phyloP scores from a whole-genome alignment of 2,329 filamentous ascomycete species.

The Mycosphaerelloides madeirae region DNA sequence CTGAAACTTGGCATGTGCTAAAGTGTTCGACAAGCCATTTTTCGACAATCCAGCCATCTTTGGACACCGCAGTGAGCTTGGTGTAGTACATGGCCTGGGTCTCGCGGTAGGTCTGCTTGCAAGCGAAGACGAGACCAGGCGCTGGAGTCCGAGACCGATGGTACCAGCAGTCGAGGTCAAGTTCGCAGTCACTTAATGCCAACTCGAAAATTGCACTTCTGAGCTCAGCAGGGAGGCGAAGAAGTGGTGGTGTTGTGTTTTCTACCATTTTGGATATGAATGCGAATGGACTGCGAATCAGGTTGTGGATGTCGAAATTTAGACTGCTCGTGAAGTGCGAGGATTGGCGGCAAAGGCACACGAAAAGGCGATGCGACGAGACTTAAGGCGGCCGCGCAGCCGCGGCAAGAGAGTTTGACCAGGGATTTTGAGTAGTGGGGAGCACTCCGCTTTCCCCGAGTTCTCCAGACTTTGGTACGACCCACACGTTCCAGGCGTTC shows the following conservation, averaged over 20 bases:
- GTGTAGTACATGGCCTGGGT: background rate
- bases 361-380: too few relatives aligned
- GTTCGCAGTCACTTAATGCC: background rate
- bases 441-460: too few relatives aligned
- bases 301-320: background rate
- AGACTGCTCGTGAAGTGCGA: background rate
- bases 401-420: too few relatives aligned
- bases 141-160: background rate
- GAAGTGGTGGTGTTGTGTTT: background rate
- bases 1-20: background rate
- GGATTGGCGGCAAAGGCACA: too few relatives aligned
- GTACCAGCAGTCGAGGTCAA: constrained; percentile 1
- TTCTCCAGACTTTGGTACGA: too few relatives aligned
- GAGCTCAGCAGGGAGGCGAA: background rate
- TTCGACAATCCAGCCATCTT: constrained; percentile 1
- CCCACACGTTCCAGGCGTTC: too few relatives aligned
- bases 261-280: background rate
- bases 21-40: constrained; percentile 1
- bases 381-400: too few relatives aligned
- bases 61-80: background rate
- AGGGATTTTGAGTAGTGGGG: too few relatives aligned
- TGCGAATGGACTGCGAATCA: background rate
- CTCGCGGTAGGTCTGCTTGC: constrained; percentile 1
- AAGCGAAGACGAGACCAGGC: background rate
- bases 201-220: constrained; percentile 1